Percentiles rank a stretch among this genome's conserved stretches.
phyloP scores from a whole-genome alignment of 306 rosid genomes.

The Castanea mollissima region DNA sequence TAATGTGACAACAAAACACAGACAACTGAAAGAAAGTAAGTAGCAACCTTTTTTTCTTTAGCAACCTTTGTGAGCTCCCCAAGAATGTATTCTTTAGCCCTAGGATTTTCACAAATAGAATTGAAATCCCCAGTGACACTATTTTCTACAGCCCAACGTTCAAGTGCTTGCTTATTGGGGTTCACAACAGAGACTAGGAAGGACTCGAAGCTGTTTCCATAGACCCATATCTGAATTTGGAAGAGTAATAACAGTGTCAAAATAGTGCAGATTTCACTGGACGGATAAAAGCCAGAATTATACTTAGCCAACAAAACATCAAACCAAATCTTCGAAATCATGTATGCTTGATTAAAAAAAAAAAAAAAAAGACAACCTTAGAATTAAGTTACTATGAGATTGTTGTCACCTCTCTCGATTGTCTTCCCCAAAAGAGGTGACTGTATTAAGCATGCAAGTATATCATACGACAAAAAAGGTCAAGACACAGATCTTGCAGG shows the following conservation, averaged over 20 bases:
- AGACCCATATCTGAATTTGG: slow-evolving; percentile 80
- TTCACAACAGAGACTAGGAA: slow-evolving; percentile 82
- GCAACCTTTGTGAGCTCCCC: slow-evolving; percentile 68
- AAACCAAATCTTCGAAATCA: slow-evolving; percentile 20
- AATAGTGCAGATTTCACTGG: not conserved
- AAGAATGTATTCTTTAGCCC: slow-evolving; percentile 60
- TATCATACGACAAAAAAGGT: not conserved
- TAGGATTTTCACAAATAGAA: slow-evolving; percentile 64
- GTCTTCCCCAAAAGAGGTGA: slow-evolving; percentile 7
- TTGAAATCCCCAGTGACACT: slow-evolving; percentile 63
- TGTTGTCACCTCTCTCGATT: slow-evolving; percentile 1
- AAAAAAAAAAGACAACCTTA: not conserved
- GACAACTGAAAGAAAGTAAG: slow-evolving; percentile 8
- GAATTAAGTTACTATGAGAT: not conserved
- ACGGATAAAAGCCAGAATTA: slow-evolving; percentile 17
- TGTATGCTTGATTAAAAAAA: not conserved
- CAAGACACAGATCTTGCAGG: slow-evolving; percentile 1
- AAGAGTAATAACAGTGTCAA: slow-evolving; percentile 7
- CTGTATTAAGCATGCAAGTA: not conserved
- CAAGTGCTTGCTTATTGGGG: slow-evolving; percentile 64
- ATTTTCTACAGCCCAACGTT: slow-evolving; percentile 79
- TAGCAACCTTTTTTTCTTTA: slow-evolving; percentile 77
- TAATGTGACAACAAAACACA: not conserved
- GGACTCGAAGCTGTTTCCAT: slow-evolving; percentile 93
- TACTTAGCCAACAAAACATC: not conserved